Evolutionary conservation across 2,329 filamentous ascomycete species (phyloP), one percentile per base, ranked within the genome.

Genomic region (Aureobasidium sp.): DNA sequence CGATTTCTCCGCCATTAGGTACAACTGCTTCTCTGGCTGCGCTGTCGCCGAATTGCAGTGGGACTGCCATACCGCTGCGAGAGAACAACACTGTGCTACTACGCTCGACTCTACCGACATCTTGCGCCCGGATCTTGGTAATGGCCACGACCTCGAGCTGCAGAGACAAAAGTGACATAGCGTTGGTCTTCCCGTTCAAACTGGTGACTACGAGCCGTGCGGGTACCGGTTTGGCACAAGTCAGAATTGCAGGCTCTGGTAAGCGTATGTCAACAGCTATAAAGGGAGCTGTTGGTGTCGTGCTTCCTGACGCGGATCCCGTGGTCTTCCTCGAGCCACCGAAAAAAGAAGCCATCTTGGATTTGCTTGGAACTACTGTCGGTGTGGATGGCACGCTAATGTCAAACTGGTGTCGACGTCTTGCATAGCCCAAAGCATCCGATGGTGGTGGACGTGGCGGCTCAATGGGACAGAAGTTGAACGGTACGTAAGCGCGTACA

Each of bases 381-480:
- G 66, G 61, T 8, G 61, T 45, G 73, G 59, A 66, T 6, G 63
- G 39, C 25, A 50, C 21, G 16, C 27, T 32, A 2, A 27, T 27
- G 44, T 74, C 72, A 67, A 88, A 88, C 64, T 84, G 80, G 67
- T 87, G 84, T 63, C 82, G 80, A 29, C 93, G 83, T 62, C 91
- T 81, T 2, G 92, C 94, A 75, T 90, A 99, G 2, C 88, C 86
- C 73, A 97, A 92, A 66, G 91, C 87, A 29, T 84, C 83, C 1
- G 85, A 82, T 49, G 80, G 77, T 5, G 82, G 78, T 0, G 85
- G 85, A 45, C 92, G 81, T 0, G 93, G 92, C 6, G 91, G 90
- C 73, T 99, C 94, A 67, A 97, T 93, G 5, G 94, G 94, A 41
- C 97, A 81, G 72, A 99, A 94, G 63, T 90, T 93, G 76, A 97